A percentile compares a stretch with the other conserved stretches of the same genome.
phyloP scores from a whole-genome alignment of 768 basidiomycete genomes.

The Boletus bicolor region DNA sequence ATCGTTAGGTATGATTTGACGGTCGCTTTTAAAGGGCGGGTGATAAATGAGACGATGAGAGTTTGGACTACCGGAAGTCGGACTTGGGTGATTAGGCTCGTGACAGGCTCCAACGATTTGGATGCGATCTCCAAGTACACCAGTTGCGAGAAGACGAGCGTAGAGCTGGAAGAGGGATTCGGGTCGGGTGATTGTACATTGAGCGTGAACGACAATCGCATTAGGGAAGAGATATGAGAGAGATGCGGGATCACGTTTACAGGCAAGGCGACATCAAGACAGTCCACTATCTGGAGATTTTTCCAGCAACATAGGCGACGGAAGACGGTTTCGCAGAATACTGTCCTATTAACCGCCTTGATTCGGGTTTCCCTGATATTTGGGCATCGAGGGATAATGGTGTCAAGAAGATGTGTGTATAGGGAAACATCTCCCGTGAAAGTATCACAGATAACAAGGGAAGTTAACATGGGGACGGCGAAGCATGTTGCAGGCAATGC shows the following conservation, averaged over 20 bases:
- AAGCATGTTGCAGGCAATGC: constrained; percentile 1
- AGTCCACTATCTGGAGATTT: neutral
- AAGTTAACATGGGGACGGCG: neutral
- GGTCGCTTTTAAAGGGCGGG: neutral
- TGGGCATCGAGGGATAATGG: neutral
- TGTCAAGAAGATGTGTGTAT: neutral
- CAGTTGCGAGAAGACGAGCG: neutral
- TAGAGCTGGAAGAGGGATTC: neutral
- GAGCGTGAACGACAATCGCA: neutral
- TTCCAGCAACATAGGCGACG: neutral
- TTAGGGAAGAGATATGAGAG: neutral
- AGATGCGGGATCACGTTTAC: neutral
- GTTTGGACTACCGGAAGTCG: neutral
- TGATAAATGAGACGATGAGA: neutral
- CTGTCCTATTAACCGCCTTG: neutral
- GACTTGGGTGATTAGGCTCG: neutral
- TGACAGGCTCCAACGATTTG: neutral
- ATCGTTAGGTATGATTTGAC: neutral
- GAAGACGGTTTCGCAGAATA: neutral
- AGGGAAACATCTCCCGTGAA: neutral
- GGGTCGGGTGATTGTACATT: neutral
- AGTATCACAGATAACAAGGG: neutral
- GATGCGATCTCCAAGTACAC: constrained; percentile 1
- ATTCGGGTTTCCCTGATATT: constrained; percentile 4
- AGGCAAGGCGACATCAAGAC: neutral